Evolutionary conservation across 1,284 basidiomycete species (phyloP).

Genomic region (Ustilago bromivora): DNA sequence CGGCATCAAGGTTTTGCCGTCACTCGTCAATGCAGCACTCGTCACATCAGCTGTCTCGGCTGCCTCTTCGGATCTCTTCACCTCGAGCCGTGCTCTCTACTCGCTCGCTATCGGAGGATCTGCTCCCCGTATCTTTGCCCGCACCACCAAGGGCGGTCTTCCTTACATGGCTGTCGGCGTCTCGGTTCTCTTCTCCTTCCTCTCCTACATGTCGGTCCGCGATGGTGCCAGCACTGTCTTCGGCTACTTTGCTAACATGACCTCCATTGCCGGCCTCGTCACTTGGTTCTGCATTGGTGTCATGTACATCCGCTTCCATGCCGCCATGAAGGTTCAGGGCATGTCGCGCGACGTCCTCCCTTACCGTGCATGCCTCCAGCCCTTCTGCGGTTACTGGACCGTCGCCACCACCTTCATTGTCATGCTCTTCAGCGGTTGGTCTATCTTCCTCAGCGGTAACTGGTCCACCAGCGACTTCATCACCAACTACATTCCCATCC

Average conservation of each 20-base stretch:
- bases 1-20: conserved; percentile 71
- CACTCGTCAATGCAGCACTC: conserved; percentile 79
- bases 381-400: conserved; percentile 61
- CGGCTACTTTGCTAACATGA: conserved; percentile 74
- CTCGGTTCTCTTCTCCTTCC: conserved; percentile 77
- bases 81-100: conserved; percentile 79
- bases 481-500: conserved; percentile 82
- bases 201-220: conserved; percentile 75
- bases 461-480: conserved; percentile 74
- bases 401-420: conserved; percentile 46
- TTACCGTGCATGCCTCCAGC: conserved; percentile 72
- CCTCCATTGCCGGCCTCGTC: conserved; percentile 77
- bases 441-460: conserved; percentile 61
- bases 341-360: conserved; percentile 73
- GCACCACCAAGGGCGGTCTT: conserved; percentile 78
- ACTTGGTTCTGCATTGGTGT: conserved; percentile 88
- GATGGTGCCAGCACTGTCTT: conserved; percentile 74
- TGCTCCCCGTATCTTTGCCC: conserved; percentile 80
- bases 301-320: conserved; percentile 80
- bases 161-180: conserved; percentile 80
- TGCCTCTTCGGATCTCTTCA: conserved; percentile 84
- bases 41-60: conserved; percentile 87
- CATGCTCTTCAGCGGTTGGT: conserved; percentile 70
- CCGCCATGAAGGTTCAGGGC: conserved; percentile 76
- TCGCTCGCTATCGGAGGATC: conserved; percentile 82